Base-by-base conservation (phyloP, 139 green algal genomes). In the Coccomyxa sp. region DNA sequence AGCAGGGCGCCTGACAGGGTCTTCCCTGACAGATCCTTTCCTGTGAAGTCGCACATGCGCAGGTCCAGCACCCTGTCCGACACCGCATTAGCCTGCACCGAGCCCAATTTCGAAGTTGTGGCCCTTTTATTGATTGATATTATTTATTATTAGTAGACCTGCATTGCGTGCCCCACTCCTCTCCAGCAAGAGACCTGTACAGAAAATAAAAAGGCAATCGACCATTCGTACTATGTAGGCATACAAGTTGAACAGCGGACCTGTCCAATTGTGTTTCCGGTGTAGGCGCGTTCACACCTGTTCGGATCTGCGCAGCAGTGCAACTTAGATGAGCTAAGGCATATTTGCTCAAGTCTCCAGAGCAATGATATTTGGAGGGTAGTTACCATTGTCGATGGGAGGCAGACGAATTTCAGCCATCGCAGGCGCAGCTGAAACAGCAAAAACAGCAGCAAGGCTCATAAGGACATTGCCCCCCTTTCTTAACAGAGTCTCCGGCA, bases 261-360 rank as follows among this genome's bases (percentile, higher is more conserved):
- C 90, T 97, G 93, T 1, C 95, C 95, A 66, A 98, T 96, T 31
- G 95, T 98, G 92, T 98, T 98, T 82, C 95, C 95, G 0, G 91
- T 87, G 79, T 92, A 97, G 17, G 90, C 95, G 45, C 94, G 92
- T 23, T 95, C 94, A 86, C 95, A 98, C 13, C 94, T 83, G 76
- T 92, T 90, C 38, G 95, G 95, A 82, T 98, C 95, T 91, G 88
- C 79, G 86, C 57, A 58, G 57, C 76, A 77, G n/a, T 38, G 12
- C 63, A 71, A 86, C 32, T n/a, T 12, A 38, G n/a, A 57, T 77
- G 31, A 17, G 31, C 63, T 4, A 32, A 32, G 27, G 32, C 77
- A 51, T 14, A 9, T 17, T 17, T 14, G 15, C 63, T 18, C 75
- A 58, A 18, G n/a, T n/a, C 77, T 18, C 17, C 58, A 28, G 14